These are phyloP conservation scores for Stephanodiscus triporus DNA, from an alignment of 108 stramenopile genomes.

Conservation along the genomic window DNA sequence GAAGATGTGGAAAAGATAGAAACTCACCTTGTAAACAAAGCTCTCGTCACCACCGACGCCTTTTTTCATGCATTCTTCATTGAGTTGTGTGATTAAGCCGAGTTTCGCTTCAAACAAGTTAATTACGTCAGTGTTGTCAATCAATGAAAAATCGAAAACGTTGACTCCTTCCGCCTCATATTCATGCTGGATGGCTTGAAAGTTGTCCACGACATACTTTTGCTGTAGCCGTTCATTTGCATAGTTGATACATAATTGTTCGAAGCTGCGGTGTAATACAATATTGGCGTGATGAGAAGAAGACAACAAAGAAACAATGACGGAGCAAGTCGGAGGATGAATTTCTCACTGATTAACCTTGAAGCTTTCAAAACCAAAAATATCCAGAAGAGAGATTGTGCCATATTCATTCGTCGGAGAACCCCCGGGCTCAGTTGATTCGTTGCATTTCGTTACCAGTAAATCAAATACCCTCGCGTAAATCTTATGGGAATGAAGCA, in stretches of 20 bases:
- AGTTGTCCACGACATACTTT: constrained; percentile 82
- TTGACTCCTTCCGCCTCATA: constrained; percentile 91
- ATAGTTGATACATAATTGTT: constrained; percentile 97
- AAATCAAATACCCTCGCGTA: constrained; percentile 94
- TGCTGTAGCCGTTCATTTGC: constrained; percentile 97
- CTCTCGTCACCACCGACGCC: constrained; percentile 71
- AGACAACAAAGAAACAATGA: not conserved
- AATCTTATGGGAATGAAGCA: constrained; percentile 39
- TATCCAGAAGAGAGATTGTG: constrained; percentile 89
- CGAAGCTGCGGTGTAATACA: constrained; percentile 31
- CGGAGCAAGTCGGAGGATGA: constrained; percentile 18
- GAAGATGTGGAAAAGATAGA: not conserved
- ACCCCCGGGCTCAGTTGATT: constrained; percentile 74
- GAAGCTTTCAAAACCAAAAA: constrained; percentile 97
- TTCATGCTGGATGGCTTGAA: constrained; percentile 66
- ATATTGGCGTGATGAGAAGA: constrained; percentile 9
- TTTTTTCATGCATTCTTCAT: constrained; percentile 92
- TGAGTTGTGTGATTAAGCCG: constrained; percentile 87
- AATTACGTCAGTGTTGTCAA: constrained; percentile 90
- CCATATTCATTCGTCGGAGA: constrained; percentile 56
- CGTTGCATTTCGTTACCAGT: constrained; percentile 93
- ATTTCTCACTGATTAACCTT: constrained; percentile 65
- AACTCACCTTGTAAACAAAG: constrained; percentile 76
- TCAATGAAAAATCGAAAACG: constrained; percentile 77
- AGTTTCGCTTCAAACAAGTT: constrained; percentile 87